phyloP scores from a whole-genome alignment of 805 yeast species.

The Sugiyamaella lignohabitans region DNA sequence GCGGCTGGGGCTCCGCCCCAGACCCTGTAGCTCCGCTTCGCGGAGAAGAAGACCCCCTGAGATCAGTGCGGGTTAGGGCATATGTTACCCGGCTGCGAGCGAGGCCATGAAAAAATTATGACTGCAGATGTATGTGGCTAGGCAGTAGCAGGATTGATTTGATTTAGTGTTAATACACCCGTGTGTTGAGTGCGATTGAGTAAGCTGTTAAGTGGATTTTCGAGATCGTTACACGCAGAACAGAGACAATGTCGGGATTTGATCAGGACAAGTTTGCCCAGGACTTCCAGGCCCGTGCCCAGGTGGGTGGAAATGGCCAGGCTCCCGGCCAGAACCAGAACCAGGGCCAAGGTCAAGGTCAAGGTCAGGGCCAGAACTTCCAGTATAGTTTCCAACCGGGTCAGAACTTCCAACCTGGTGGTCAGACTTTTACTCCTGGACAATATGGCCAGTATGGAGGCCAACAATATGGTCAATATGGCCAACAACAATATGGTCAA shows the following conservation, averaged over 20 bases:
- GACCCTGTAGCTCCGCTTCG: no score
- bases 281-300: constrained; percentile 18
- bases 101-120: no score
- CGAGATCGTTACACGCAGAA: no score
- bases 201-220: no score
- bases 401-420: constrained; percentile 16
- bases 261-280: constrained; percentile 15
- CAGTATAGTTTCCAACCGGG: constrained; percentile 29
- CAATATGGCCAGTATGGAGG: constrained; percentile 23
- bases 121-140: no score
- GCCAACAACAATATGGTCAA: constrained; percentile 29
- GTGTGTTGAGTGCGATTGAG: no score
- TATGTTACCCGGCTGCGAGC: no score
- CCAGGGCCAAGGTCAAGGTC: constrained; percentile 26
- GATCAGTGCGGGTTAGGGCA: no score
- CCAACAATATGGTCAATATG: constrained; percentile 25
- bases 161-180: no score
- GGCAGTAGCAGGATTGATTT: no score
- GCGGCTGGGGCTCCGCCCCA: no score
- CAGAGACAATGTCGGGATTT: neutral
- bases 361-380: constrained; percentile 10
- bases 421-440: constrained; percentile 23
- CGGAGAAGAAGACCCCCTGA: no score
- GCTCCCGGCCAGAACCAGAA: constrained; percentile 24
- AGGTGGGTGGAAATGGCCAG: constrained; percentile 23